Percentiles rank a stretch among this genome's conserved stretches.
Conservation (phyloP, 345 rosid genomes). For the Aquilaria sinensis region DNA sequence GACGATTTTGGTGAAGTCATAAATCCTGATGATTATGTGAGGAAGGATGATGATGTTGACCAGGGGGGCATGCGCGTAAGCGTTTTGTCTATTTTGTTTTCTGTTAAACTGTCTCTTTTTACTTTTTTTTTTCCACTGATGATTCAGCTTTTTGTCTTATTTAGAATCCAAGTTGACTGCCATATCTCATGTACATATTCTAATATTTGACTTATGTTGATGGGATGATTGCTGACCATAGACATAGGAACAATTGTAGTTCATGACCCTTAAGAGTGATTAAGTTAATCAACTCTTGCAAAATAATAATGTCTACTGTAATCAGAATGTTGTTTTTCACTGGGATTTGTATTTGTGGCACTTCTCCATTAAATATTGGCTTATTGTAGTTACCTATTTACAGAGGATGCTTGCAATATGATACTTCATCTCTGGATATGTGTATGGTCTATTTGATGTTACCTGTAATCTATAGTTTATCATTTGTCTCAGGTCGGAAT, state of each 20-base stretch:
- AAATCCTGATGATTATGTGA: conserved; percentile 91
- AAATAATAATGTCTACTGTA: no score
- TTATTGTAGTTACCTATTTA: background rate
- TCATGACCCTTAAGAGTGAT: no score
- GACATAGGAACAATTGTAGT: no score
- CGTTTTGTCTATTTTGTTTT: conserved; percentile 7
- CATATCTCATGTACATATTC: no score
- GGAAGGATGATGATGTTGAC: conserved; percentile 85
- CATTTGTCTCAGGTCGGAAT: conserved; percentile 56
- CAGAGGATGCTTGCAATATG: background rate
- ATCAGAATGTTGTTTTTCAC: no score
- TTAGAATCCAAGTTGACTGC: no score
- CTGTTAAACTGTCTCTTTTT: background rate
- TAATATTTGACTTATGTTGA: no score
- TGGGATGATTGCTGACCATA: no score
- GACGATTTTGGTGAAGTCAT: conserved; percentile 97
- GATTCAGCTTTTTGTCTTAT: conserved; percentile 1
- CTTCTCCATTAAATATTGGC: background rate
- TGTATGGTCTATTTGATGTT: background rate
- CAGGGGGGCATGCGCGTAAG: conserved; percentile 57
- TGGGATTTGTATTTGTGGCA: no score
- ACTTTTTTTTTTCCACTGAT: background rate
- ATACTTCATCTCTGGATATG: no score
- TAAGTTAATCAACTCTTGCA: no score
- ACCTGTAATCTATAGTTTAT: conserved; percentile 13